phyloP scores from a whole-genome alignment of 306 rosid genomes.

The Bauhinia variegata region DNA sequence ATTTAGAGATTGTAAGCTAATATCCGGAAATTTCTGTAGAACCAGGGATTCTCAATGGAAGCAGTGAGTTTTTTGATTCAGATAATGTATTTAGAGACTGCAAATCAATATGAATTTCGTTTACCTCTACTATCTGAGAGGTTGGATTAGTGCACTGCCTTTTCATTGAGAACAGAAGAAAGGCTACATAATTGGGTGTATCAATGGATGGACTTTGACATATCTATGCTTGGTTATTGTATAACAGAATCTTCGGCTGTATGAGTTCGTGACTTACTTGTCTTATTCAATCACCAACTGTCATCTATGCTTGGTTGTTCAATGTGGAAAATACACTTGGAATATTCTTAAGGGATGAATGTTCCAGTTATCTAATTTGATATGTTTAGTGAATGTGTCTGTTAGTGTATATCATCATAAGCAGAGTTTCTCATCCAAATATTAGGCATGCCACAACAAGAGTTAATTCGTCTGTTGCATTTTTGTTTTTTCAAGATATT shows the following conservation, averaged over 20 bases:
- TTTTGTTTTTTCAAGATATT: not conserved
- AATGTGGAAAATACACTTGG: not conserved
- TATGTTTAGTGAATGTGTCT: constrained; percentile 4
- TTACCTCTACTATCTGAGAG: not conserved
- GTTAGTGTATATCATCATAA: not conserved
- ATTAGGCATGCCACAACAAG: not conserved
- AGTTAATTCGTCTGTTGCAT: not conserved
- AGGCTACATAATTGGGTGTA: too few species aligned
- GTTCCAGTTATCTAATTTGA: not conserved
- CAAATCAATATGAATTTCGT: not conserved
- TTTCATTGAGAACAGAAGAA: not conserved
- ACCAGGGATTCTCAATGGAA: too few species aligned
- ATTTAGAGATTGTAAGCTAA: not conserved
- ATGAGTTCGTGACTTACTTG: not conserved
- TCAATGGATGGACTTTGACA: not conserved
- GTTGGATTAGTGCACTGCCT: not conserved
- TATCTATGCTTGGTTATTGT: constrained; percentile 12
- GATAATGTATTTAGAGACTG: too few species aligned
- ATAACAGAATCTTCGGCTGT: not conserved
- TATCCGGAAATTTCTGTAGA: too few species aligned
- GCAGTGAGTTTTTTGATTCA: too few species aligned
- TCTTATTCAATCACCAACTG: not conserved
- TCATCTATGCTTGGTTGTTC: not conserved
- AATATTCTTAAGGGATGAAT: not conserved
- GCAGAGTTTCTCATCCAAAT: not conserved